Conservation (phyloP, 805 yeast species). For the Blastobotrys parvus region DNA sequence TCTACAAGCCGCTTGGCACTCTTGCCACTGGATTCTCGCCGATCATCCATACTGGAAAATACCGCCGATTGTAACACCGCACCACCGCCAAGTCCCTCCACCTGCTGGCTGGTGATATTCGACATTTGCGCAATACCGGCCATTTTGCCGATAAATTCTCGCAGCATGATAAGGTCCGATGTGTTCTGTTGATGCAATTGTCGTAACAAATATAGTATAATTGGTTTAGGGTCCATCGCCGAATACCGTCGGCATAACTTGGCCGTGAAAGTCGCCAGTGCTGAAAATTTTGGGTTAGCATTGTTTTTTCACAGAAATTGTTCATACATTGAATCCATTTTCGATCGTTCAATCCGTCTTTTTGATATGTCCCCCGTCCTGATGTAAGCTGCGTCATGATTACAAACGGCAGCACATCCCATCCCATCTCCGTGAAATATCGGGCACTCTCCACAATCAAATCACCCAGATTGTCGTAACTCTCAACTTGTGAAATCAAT, state of each 20-base stretch:
- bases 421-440: constrained; percentile 65
- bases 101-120: constrained; percentile 58
- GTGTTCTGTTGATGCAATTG: constrained; percentile 53
- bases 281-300: constrained; percentile 21
- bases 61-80: constrained; percentile 46
- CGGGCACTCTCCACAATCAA: constrained; percentile 72
- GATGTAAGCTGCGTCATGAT: constrained; percentile 61
- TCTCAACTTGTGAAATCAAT: constrained; percentile 74
- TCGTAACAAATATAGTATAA: constrained; percentile 52
- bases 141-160: constrained; percentile 60
- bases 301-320: background rate
- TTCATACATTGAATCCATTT: constrained; percentile 64
- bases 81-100: constrained; percentile 59
- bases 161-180: constrained; percentile 53
- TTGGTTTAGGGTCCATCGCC: constrained; percentile 51
- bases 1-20: constrained; percentile 46
- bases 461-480: constrained; percentile 78
- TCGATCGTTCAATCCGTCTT: constrained; percentile 70
- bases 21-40: constrained; percentile 38
- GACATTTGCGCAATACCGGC: constrained; percentile 69
- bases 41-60: constrained; percentile 50
- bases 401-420: constrained; percentile 78
- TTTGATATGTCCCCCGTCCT: constrained; percentile 59
- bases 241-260: constrained; percentile 52
- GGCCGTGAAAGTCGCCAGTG: constrained; percentile 72